phyloP scores from a whole-genome alignment of 768 basidiomycete genomes.

The Trametes cinnabarina region DNA sequence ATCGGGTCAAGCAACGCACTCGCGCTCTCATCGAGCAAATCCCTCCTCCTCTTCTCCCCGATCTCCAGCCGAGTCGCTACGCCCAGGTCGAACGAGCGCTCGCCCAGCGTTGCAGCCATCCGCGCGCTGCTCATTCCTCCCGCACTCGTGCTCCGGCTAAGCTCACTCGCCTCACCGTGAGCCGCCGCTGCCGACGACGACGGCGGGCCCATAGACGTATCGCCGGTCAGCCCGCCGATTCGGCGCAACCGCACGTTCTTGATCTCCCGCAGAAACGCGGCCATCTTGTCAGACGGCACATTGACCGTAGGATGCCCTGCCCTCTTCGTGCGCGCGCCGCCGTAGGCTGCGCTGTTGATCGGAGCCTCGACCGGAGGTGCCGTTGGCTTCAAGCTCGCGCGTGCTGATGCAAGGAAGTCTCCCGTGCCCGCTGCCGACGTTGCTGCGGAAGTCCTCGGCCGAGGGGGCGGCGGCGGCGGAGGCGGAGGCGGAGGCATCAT shows the following conservation, averaged over 20 bases:
- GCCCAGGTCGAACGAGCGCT: slow-evolving; percentile 19
- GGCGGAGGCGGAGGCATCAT: slow-evolving; percentile 42
- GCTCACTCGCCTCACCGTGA: not conserved
- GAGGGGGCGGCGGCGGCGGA: slow-evolving; percentile 31
- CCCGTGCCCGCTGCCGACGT: slow-evolving; percentile 24
- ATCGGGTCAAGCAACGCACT: not conserved
- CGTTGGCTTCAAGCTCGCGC: slow-evolving; percentile 64
- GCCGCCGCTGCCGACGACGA: slow-evolving; percentile 5
- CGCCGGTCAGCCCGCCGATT: slow-evolving; percentile 37
- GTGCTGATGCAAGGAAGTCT: slow-evolving; percentile 52
- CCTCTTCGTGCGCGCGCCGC: slow-evolving; percentile 37
- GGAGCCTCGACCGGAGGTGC: slow-evolving; percentile 61
- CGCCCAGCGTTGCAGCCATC: slow-evolving; percentile 18
- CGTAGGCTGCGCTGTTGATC: slow-evolving; percentile 45
- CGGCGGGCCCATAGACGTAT: slow-evolving; percentile 17
- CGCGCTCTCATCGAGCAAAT: slow-evolving; percentile 1
- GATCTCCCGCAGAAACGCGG: slow-evolving; percentile 76
- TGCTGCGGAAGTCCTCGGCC: slow-evolving; percentile 12
- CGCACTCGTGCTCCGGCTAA: slow-evolving; percentile 8
- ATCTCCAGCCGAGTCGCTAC: slow-evolving; percentile 17
- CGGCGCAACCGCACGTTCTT: slow-evolving; percentile 70
- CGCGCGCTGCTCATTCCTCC: slow-evolving; percentile 13
- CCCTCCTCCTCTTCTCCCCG: slow-evolving; percentile 25
- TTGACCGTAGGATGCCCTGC: slow-evolving; percentile 66
- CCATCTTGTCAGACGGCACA: slow-evolving; percentile 80